A percentile compares a stretch with the other conserved stretches of the same genome.
These are phyloP conservation scores for Brassica hybrid DNA, from an alignment of 441 rosid species.

Conservation along the genomic window DNA sequence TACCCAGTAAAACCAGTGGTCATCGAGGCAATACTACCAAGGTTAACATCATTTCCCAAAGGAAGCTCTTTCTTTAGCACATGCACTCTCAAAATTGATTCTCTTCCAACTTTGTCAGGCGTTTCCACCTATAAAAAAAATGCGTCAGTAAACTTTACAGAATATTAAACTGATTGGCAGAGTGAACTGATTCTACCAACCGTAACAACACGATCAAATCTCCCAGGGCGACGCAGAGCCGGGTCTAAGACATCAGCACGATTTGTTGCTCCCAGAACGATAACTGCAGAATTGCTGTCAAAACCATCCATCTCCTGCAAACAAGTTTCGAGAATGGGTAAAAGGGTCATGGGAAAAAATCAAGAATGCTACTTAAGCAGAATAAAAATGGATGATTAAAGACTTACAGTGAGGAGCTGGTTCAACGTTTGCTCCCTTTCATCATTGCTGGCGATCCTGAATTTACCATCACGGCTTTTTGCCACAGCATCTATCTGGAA, in stretches of 20 bases:
- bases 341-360: slow-evolving; percentile 7
- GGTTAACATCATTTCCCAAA: slow-evolving; percentile 72
- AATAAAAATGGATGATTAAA: slow-evolving; percentile 16
- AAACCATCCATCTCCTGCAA: slow-evolving; percentile 99
- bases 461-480: slow-evolving; percentile 95
- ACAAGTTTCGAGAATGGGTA: slow-evolving; percentile 31
- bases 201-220: slow-evolving; percentile 97
- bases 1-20: slow-evolving; percentile 99
- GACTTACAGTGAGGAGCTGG: slow-evolving; percentile 88
- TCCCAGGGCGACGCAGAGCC: slow-evolving; percentile 95
- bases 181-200: slow-evolving; percentile 53
- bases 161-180: slow-evolving; percentile 44
- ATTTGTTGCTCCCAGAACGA: slow-evolving; percentile 62
- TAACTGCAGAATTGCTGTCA: slow-evolving; percentile 86
- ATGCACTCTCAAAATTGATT: slow-evolving; percentile 89
- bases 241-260: slow-evolving; percentile 98
- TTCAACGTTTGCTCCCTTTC: slow-evolving; percentile 99
- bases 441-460: slow-evolving; percentile 84
- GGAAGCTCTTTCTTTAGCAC: slow-evolving; percentile 88
- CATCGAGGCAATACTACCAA: slow-evolving; percentile 85
- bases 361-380: slow-evolving; percentile 12
- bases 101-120: slow-evolving; percentile 93
- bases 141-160: background rate
- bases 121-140: slow-evolving; percentile 75
- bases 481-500: slow-evolving; percentile 98